These are phyloP conservation scores for Dipteronia sinensis DNA, from an alignment of 345 rosid species.

Conservation along the genomic window DNA sequence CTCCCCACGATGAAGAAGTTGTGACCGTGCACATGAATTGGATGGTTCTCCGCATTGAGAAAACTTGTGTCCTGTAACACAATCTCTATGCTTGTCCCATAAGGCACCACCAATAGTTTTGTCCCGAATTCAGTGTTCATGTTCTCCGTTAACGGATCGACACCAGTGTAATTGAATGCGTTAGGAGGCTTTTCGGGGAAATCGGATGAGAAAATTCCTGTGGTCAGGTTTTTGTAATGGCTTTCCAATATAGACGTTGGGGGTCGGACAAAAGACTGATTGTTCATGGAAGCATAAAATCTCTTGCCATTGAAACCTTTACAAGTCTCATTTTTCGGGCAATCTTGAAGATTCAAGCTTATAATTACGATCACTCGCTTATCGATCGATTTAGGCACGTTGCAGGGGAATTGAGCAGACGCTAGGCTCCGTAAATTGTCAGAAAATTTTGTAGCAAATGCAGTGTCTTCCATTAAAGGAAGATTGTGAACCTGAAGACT, in stretches of 20 bases:
- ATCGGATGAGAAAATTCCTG: constrained; percentile 32
- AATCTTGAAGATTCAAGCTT: constrained; percentile 60
- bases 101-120: constrained; percentile 40
- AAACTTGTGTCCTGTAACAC: constrained; percentile 69
- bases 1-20: constrained; percentile 64
- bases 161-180: constrained; percentile 49
- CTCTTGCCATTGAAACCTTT: constrained; percentile 43
- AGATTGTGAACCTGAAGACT: constrained; percentile 26
- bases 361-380: constrained; percentile 48
- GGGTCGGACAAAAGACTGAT: constrained; percentile 56
- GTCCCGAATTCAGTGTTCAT: constrained; percentile 47
- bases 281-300: constrained; percentile 61
- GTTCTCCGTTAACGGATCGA: constrained; percentile 35
- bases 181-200: constrained; percentile 55
- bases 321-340: constrained; percentile 43
- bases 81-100: constrained; percentile 54
- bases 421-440: constrained; percentile 45
- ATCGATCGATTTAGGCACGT: constrained; percentile 52
- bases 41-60: constrained; percentile 55
- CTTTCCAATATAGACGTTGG: constrained; percentile 41
- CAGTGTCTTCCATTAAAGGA: constrained; percentile 49
- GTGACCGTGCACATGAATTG: constrained; percentile 77
- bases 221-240: constrained; percentile 41
- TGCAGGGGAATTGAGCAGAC: constrained; percentile 51
- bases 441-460: constrained; percentile 44